Evolutionary conservation across 2,329 filamentous ascomycete genomes (phyloP), one percentile per base, ranked within the genome.

Genomic region (Bretziella fagacearum): DNA sequence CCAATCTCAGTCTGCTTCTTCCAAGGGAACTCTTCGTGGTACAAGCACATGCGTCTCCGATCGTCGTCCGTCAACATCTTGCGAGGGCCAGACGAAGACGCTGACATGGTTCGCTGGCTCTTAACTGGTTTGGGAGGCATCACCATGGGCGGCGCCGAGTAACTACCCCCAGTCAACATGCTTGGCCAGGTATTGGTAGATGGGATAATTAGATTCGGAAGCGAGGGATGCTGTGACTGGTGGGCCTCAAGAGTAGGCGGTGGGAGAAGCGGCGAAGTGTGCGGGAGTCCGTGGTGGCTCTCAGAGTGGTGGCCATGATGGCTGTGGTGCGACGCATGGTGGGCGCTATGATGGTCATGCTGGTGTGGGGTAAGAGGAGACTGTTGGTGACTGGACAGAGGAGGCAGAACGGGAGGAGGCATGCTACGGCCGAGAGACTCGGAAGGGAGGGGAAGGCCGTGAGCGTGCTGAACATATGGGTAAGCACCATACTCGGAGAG

Each of bases 1-100:
- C 91, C 91, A 63, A 98, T 98, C 58, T 96, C 89, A 15, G 86
- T 91, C 65, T 98, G 91, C 64, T 94, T 94, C 39, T 85, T 79
- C 42, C 77, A 80, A 18, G 89, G 91, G 59, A 96, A 80, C 52
- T 93, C 81, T 59, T 91, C 82, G 56, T 89, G 83, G 62, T 89
- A 95, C 58, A 85, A 74, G 62, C 91, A 98, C 87, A 98, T 98
- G 37, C 77, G 74, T 54, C 86, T 75, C 53, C 91, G 81, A 60
- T 96, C 87, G 50, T 84, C 80, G 58, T 94, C 84, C 6, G 86
- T 95, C 55, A 98, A 68, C 1, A 89, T 96, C 63, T 85, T 85
- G 55, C 86, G 73, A 3, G 84, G 82, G 41, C 44, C 37, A 81
- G 83, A 41, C 60, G 73, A 60, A 51, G 68, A 63, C 56, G 69